Evolutionary conservation across 164 flowering plant species (phyloP), one percentile per base, ranked within the genome.

Genomic region (Stephania japonica): DNA sequence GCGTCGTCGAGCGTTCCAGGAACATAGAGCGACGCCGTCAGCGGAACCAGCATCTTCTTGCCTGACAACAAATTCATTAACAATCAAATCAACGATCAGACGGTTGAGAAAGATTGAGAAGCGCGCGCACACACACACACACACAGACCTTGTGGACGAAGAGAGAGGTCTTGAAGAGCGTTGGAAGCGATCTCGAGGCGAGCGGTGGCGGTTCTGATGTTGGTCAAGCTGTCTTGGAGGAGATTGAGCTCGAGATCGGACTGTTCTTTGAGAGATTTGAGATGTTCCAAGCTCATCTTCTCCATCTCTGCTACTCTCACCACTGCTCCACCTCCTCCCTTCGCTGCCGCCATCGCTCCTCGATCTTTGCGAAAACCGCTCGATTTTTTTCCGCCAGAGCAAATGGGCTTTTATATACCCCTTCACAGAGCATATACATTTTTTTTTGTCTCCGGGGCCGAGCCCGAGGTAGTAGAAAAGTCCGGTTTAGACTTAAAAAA

Each of bases 1-100:
- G 98, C 83, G 67, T 91, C 97, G 65, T 94, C 94, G 8, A 94
- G 92, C 4, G 80, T 81, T 8, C 99, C 98, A 4, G 93, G 89
- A 10, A 94, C 98, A 56, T 94, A 94, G 27, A 94, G 93, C 25
- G 98, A 94, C 3, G 94, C 98, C 13, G 99, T 94, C 10, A 94
- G 86, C 41, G 99, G 99, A 6, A 92, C 97, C 75, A 94, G 70
- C 94, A 92, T 86, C 67, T 87, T 83, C 88, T 90, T 88, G 19
- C 97, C 94, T 90, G 70, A 32, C 38, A 32, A 32, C 2, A 14
- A 67, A 44, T 38, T 21, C 9, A 21, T 68, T 1, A 6, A 63
- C 2, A 24, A 75, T 13, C 6, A 0, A 44, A 47, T 61, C 5
- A 75, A 18, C 38, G 27, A 5, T 2, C 38, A 4, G 5, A 68